Conservation (phyloP, 2,329 filamentous ascomycete genomes). For the Diaporthe sp. region DNA sequence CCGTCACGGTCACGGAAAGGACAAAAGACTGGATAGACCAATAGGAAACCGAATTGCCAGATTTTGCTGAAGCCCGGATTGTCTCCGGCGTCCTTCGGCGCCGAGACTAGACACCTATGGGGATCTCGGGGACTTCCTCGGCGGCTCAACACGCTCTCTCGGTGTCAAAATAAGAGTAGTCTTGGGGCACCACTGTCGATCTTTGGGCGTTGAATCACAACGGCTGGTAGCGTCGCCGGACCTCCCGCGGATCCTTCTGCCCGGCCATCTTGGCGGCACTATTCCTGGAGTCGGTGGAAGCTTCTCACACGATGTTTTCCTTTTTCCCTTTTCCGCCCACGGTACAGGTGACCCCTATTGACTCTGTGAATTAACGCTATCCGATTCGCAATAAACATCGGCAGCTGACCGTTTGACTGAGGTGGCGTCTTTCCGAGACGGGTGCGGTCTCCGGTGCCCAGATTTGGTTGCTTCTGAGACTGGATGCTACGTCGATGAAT, state of each 20-base stretch:
- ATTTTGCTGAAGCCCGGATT: background rate
- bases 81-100: background rate
- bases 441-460: background rate
- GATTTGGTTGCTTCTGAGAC: background rate
- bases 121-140: background rate
- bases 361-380: background rate
- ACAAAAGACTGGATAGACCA: background rate
- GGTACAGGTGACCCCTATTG: background rate
- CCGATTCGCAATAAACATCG: background rate
- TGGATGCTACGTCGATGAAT: background rate
- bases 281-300: slow-evolving; percentile 8
- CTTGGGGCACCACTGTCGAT: background rate
- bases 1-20: background rate
- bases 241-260: background rate
- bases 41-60: too few species aligned
- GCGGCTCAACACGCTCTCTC: background rate
- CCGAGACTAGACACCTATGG: background rate
- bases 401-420: background rate
- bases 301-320: background rate
- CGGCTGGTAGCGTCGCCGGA: background rate
- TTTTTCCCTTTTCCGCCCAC: background rate
- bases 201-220: background rate
- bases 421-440: background rate
- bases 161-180: background rate
- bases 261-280: background rate